Base-by-base conservation (phyloP, 352 stramenopile species). In the Elongisporangium undulatum region DNA sequence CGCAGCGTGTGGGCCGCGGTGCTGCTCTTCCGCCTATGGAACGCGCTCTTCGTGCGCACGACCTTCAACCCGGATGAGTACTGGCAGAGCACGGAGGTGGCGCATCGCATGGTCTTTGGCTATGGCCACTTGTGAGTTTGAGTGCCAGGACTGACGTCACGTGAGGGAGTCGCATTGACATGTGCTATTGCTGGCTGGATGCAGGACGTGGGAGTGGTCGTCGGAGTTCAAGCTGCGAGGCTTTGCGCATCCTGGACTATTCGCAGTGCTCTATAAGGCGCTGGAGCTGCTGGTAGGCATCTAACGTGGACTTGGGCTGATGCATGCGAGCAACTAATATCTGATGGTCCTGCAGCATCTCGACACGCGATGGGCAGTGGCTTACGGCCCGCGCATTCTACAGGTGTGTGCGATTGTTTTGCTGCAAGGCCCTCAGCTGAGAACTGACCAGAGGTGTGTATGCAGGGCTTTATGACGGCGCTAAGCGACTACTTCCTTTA, bases 11-110 rank as follows among this genome's bases (percentile, higher is more conserved):
- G 82, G 80, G 57, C 66, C 41, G 61, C 54, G 15, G 65, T 94
- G 55, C 45, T 75, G 21, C 64, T 54, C 45, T 95, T 94, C 66
- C 86, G 86, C 63, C 24, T 92, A 4, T 89, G 76, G 73, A 95
- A 94, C 56, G 77, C 84, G 62, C 72, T 93, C 13, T 91, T 94
- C 22, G 86, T 96, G 55, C 82, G 81, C 66, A 94, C 87, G 57
- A 76, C 68, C 52, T 96, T 95, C 72, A 94, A 94, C 56, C 82
- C 87, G 19, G 87, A 96, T 60, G 87, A 96, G 69, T 96, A 89
- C 70, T 96, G 87, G 87, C 87, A 96, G 64, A 90, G 86, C 59
- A 86, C 83, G 2, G 87, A 96, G 67, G 85, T 96, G 34, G 87
- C 87, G 52, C 87, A 96, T 52, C 81, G 71, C 50, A 66, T 95